Conservation (phyloP, 495 filamentous ascomycete species). For the Penicillium waksmanii region DNA sequence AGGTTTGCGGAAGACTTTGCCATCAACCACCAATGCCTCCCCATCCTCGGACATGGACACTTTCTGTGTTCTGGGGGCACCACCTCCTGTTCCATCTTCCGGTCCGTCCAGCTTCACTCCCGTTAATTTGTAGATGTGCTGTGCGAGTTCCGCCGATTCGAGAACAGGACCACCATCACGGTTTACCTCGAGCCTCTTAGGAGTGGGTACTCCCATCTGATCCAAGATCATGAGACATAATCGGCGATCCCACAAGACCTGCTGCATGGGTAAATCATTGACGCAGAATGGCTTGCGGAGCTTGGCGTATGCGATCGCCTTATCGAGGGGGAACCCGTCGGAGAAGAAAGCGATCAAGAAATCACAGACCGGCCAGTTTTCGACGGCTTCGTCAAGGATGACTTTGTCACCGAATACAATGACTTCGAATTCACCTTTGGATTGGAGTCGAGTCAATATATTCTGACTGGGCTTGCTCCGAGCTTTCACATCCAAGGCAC, state of each 20-base stretch:
- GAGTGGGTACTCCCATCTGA: conserved; percentile 84
- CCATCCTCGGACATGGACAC: conserved; percentile 85
- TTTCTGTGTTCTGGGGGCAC: conserved; percentile 57
- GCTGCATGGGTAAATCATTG: conserved; percentile 98
- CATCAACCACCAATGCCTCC: conserved; percentile 86
- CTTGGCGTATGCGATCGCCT: conserved; percentile 91
- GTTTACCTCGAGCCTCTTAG: conserved; percentile 88
- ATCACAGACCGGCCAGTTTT: conserved; percentile 71
- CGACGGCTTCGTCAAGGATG: conserved; percentile 86
- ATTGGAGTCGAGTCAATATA: conserved; percentile 87
- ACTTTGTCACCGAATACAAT: conserved; percentile 98
- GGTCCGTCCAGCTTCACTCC: conserved; percentile 78
- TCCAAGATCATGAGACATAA: conserved; percentile 87
- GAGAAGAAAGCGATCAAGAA: conserved; percentile 98
- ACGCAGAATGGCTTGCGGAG: conserved; percentile 94
- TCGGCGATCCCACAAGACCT: conserved; percentile 93
- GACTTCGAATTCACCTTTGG: conserved; percentile 91
- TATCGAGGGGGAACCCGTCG: conserved; percentile 94
- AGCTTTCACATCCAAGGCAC: conserved; percentile 93
- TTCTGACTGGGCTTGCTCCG: conserved; percentile 95
- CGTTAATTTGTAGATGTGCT: conserved; percentile 76
- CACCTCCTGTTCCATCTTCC: conserved; percentile 71
- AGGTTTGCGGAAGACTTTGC: conserved; percentile 78
- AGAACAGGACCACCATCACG: conserved; percentile 88
- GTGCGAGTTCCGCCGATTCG: conserved; percentile 72